Base-by-base conservation (phyloP, 257 asterid genomes). In the Lithospermum erythrorhizon region DNA sequence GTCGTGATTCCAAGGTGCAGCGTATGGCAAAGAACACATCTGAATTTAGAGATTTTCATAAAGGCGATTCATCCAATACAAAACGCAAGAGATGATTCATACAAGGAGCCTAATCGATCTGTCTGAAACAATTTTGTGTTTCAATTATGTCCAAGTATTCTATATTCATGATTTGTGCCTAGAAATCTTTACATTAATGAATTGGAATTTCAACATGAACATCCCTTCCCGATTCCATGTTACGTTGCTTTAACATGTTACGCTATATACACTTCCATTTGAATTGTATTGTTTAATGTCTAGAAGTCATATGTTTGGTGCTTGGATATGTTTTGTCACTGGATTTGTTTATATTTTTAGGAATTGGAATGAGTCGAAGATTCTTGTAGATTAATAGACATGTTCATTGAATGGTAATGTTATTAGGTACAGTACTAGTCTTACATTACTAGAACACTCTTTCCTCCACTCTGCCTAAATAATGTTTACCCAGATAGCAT, bases 21-120 rank as follows among this genome's bases (percentile, higher is more conserved):
- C n/a, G n/a, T n/a, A n/a, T n/a, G n/a, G n/a, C n/a, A n/a, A n/a
- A 90, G 79, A 91, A 91, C 76, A 84, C 90, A 0, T 79, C 90
- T 22, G 96, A 88, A 59, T 64, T 82, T 9, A 74, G 78, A 56
- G 78, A 69, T 15, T 84, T 72, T 65, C 58, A 21, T 19, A 86
- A 79, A 55, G 65, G 70, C 61, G 76, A 76, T 5, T 62, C 22
- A 41, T 68, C 84, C 45, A 73, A 69, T 48, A 72, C 74, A 80
- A 83, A 74, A 67, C 75, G 81, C 61, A 79, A 79, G 74, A 60
- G 73, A 49, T 77, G 77, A 80, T 41, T 6, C 54, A 9, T 20
- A 55, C 17, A 48, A 37, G 23, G 55, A 30, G 29, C 24, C 32
- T 52, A 49, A 18, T 10, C 14, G 45, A 41, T 41, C 49, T 41